phyloP scores from a whole-genome alignment of 1,139 yeast genomes.

The Diutina ranongensis region DNA sequence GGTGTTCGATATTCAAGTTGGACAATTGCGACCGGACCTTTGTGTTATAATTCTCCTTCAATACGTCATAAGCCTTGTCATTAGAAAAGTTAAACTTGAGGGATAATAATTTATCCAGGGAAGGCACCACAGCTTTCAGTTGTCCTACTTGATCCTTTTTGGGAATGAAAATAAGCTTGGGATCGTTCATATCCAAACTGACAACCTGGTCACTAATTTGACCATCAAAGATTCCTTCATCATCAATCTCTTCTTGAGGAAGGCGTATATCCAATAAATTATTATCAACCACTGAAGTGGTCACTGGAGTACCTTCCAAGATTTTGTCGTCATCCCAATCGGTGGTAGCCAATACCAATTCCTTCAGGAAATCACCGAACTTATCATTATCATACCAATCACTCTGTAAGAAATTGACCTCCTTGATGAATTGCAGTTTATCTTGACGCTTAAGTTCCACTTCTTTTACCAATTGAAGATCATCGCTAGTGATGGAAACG shows the following conservation, averaged over 20 bases:
- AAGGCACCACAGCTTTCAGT: conserved; percentile 32
- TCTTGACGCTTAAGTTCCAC: conserved; percentile 14
- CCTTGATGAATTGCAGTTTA: conserved; percentile 12
- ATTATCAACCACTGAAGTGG: conserved; percentile 7
- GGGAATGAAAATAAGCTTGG: conserved; percentile 57
- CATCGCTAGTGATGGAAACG: conserved; percentile 20
- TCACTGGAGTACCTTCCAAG: conserved; percentile 8
- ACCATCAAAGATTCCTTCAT: conserved; percentile 75
- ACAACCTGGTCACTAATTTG: conserved; percentile 34
- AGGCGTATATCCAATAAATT: conserved; percentile 14
- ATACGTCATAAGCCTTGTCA: conserved; percentile 72
- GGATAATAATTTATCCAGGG: conserved; percentile 35
- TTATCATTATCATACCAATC: conserved; percentile 29
- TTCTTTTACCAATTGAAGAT: conserved; percentile 22
- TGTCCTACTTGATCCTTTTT: conserved; percentile 15
- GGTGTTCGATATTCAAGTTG: conserved; percentile 81
- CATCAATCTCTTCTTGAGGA: conserved; percentile 67
- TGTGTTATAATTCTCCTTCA: conserved; percentile 80
- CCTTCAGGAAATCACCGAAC: conserved; percentile 37
- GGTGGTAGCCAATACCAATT: conserved; percentile 59
- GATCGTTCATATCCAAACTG: conserved; percentile 79
- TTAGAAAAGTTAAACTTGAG: conserved; percentile 73
- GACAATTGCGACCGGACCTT: conserved; percentile 92
- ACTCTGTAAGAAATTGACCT: conserved; percentile 23
- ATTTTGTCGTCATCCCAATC: conserved; percentile 66